A percentile compares a stretch with the other conserved stretches of the same genome.
These are phyloP conservation scores for Fusarium duplospermum DNA, from an alignment of 2,329 filamentous ascomycete genomes.

Conservation along the genomic window DNA sequence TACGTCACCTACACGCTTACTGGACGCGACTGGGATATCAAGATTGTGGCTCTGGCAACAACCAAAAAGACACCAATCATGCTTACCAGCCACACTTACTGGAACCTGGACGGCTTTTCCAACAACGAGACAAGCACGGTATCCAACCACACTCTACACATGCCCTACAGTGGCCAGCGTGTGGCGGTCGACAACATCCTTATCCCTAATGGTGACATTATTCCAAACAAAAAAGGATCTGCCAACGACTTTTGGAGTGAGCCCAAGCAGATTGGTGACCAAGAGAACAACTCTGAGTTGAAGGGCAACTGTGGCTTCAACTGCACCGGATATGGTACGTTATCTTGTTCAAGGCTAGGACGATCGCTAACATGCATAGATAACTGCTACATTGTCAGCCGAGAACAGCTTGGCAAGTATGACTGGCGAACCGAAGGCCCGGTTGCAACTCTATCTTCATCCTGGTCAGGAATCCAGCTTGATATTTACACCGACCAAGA, in stretches of 20 bases:
- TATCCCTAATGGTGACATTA: conserved; percentile 80
- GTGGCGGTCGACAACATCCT: conserved; percentile 77
- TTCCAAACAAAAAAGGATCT: conserved; percentile 73
- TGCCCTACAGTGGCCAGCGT: conserved; percentile 79
- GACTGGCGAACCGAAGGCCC: conserved; percentile 72
- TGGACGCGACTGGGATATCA: conserved; percentile 76
- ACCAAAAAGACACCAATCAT: conserved; percentile 86
- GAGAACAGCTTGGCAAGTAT: conserved; percentile 65
- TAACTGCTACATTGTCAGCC: conserved; percentile 77
- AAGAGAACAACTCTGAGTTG: conserved; percentile 71
- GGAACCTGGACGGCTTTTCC: conserved; percentile 84
- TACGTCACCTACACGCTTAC: conserved; percentile 79
- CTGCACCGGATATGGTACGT: conserved; percentile 86
- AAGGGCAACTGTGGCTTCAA: conserved; percentile 80
- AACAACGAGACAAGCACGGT: conserved; percentile 75
- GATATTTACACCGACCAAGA: conserved; percentile 87
- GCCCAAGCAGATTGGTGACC: conserved; percentile 82
- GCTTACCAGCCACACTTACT: conserved; percentile 80
- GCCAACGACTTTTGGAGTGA: conserved; percentile 86
- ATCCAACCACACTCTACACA: conserved; percentile 77
- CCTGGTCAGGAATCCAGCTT: conserved; percentile 84
- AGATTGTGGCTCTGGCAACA: conserved; percentile 76
- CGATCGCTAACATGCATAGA: conserved; percentile 52
- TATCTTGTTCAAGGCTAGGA: fast-evolving
- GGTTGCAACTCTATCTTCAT: conserved; percentile 75